Evolutionary conservation across 2,329 filamentous ascomycete species (phyloP).

Genomic region (Aspergillus fumigatus): DNA sequence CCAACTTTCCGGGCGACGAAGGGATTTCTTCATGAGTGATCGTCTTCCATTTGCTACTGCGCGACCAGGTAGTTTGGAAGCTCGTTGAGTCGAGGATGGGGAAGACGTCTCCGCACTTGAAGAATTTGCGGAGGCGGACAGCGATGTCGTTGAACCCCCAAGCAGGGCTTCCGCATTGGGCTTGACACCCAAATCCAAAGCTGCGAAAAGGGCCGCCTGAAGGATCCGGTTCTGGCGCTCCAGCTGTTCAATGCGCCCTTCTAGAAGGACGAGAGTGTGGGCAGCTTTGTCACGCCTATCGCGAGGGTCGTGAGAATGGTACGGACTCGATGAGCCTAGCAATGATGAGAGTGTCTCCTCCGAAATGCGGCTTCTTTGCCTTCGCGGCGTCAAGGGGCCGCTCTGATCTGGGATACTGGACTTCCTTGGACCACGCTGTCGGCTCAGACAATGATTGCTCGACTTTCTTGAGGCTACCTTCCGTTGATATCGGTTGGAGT

Average conservation of each 20-base stretch:
- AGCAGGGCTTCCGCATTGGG: conserved; percentile 24
- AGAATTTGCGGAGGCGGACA: conserved; percentile 8
- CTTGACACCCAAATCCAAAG: conserved; percentile 35
- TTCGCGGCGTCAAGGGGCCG: conserved; percentile 21
- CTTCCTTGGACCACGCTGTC: conserved; percentile 7
- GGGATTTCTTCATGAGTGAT: conserved; percentile 3
- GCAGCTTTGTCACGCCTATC: conserved; percentile 11
- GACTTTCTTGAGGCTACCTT: conserved; percentile 7
- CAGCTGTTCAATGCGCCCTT: conserved; percentile 35
- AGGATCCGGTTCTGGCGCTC: conserved; percentile 42
- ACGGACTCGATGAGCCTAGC: conserved; percentile 19
- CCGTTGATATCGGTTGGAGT: conserved; percentile 9
- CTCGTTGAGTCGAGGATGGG: conserved; percentile 14
- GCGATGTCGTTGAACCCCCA: conserved; percentile 17
- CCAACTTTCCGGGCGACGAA: conserved; percentile 26
- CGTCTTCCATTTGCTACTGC: not conserved
- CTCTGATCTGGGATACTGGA: conserved; percentile 4
- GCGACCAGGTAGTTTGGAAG: conserved; percentile 11
- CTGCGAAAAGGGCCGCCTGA: conserved; percentile 38
- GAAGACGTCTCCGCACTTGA: conserved; percentile 14
- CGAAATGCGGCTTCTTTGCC: conserved; percentile 11
- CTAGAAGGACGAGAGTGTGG: conserved; percentile 24
- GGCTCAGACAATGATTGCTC: conserved; percentile 3
- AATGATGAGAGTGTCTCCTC: conserved; percentile 23
- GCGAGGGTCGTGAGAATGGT: conserved; percentile 17